Evolutionary conservation across 2,329 filamentous ascomycete genomes (phyloP).

Genomic region (Hyphodiscus sp.): DNA sequence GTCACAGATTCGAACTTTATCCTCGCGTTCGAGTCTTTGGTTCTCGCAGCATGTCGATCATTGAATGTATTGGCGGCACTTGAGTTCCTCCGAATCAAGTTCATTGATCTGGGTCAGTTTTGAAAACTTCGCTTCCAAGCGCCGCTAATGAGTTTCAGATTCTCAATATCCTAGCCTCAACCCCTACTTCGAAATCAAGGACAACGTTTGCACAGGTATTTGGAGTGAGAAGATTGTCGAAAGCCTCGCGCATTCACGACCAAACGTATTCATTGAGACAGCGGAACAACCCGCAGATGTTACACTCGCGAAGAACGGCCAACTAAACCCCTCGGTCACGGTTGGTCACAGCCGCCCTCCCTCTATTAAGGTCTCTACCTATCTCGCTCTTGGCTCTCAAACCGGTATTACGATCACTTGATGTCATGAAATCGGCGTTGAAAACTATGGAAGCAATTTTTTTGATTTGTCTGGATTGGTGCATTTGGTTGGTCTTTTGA

Average conservation of each 20-base stretch:
- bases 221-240: conserved; percentile 65
- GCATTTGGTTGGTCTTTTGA: not conserved
- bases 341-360: conserved; percentile 23
- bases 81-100: conserved; percentile 62
- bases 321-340: conserved; percentile 27
- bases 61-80: conserved; percentile 53
- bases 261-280: conserved; percentile 54
- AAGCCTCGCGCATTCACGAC: conserved; percentile 52
- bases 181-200: conserved; percentile 61
- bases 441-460: not conserved
- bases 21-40: conserved; percentile 61
- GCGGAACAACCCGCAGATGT: conserved; percentile 58
- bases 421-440: not conserved
- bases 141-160: conserved; percentile 39
- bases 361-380: conserved; percentile 28
- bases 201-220: conserved; percentile 58
- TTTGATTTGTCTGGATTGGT: not conserved
- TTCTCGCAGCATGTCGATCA: conserved; percentile 55
- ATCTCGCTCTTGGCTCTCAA: conserved; percentile 13
- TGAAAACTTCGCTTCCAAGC: not conserved
- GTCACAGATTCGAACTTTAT: conserved; percentile 70
- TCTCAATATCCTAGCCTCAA: conserved; percentile 65
- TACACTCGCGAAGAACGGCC: conserved; percentile 49
- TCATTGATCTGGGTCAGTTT: conserved; percentile 60
- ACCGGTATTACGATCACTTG: conserved; percentile 25